These are phyloP conservation scores for Tylopilus rubrobrunneus DNA, from an alignment of 768 basidiomycete species.

Conservation along the genomic window DNA sequence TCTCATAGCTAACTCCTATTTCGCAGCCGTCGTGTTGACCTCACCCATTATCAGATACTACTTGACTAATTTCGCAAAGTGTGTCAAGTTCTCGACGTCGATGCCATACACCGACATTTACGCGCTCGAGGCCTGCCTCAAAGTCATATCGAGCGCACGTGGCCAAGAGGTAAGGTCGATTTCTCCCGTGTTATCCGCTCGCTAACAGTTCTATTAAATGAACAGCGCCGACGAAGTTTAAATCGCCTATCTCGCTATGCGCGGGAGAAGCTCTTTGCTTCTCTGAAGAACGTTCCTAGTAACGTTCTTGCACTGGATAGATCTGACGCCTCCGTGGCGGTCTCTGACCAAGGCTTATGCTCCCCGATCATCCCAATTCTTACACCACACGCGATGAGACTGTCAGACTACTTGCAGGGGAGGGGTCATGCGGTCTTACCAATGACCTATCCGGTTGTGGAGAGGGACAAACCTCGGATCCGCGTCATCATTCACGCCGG, in stretches of 20 bases:
- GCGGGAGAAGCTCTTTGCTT: slow-evolving; percentile 1
- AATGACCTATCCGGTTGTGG: slow-evolving; percentile 15
- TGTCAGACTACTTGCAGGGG: slow-evolving; percentile 12
- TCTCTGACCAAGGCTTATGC: slow-evolving; percentile 1
- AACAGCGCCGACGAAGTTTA: slow-evolving; percentile 15
- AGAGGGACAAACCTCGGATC: slow-evolving; percentile 7
- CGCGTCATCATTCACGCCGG: slow-evolving; percentile 16
- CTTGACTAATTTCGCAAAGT: slow-evolving; percentile 18
- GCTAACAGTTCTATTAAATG: not conserved
- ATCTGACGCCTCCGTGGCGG: not conserved
- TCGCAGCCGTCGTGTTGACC: slow-evolving; percentile 18
- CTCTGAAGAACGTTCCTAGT: slow-evolving; percentile 8
- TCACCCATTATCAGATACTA: slow-evolving; percentile 16
- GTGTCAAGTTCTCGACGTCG: slow-evolving; percentile 20
- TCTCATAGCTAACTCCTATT: not conserved
- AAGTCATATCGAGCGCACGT: slow-evolving; percentile 7
- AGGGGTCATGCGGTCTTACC: slow-evolving; percentile 11
- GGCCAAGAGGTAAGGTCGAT: slow-evolving; percentile 19
- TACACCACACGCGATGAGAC: slow-evolving; percentile 4
- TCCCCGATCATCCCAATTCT: slow-evolving; percentile 22
- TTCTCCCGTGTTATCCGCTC: not conserved
- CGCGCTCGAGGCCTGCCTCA: slow-evolving; percentile 41
- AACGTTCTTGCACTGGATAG: slow-evolving; percentile 1
- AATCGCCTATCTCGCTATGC: slow-evolving; percentile 12
- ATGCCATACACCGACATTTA: slow-evolving; percentile 20